Evolutionary conservation across 2,329 filamentous ascomycete genomes (phyloP).

Genomic region (Geosmithia morbida): DNA sequence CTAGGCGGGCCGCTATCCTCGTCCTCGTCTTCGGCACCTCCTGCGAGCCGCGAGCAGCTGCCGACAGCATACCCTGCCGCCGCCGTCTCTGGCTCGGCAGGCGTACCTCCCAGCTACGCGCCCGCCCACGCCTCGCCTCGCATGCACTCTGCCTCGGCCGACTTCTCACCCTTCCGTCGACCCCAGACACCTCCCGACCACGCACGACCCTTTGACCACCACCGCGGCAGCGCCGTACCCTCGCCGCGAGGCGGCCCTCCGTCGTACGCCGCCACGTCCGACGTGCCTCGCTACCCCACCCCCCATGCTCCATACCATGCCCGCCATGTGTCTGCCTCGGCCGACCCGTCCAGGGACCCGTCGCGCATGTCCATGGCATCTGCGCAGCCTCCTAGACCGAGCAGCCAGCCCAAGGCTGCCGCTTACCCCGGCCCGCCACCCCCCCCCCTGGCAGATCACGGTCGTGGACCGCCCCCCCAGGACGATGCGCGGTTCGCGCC

Average conservation of each 20-base stretch:
- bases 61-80: no score
- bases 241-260: conserved; percentile 29
- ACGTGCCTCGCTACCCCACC: conserved; percentile 43
- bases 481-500: conserved; percentile 6
- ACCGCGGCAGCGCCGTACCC: conserved; percentile 26
- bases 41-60: conserved; percentile 26
- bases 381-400: conserved; percentile 31
- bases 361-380: conserved; percentile 16
- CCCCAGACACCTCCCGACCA: conserved; percentile 62
- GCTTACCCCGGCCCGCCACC: conserved; percentile 27
- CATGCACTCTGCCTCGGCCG: conserved; percentile 37
- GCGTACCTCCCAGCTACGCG: conserved; percentile 20
- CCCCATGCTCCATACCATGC: conserved; percentile 36
- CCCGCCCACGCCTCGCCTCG: conserved; percentile 38
- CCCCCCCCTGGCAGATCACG: conserved; percentile 24
- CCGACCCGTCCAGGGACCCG: conserved; percentile 27
- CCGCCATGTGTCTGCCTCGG: conserved; percentile 30
- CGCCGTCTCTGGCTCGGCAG: conserved; percentile 25
- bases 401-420: conserved; percentile 31
- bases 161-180: conserved; percentile 48
- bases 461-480: no score
- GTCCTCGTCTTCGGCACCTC: no score
- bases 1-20: conserved; percentile 33
- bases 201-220: conserved; percentile 28
- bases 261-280: conserved; percentile 35